These are phyloP conservation scores for Panicum hallii DNA, from an alignment of 202 grass and related monocot species.

Conservation along the genomic window DNA sequence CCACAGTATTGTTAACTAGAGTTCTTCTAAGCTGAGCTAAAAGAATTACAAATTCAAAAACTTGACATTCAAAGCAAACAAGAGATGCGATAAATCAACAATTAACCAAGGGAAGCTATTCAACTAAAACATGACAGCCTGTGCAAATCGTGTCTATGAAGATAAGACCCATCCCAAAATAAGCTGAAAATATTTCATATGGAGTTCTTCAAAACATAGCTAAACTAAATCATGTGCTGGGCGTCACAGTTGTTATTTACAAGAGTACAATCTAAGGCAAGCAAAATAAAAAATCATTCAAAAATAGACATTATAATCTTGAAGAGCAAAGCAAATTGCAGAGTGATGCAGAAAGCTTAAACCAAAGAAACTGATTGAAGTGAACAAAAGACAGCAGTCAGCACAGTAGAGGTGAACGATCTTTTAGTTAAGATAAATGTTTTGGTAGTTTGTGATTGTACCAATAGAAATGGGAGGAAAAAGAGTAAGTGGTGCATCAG, in stretches of 20 bases:
- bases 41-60: background rate
- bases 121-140: background rate
- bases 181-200: background rate
- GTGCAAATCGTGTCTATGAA: background rate
- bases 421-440: background rate
- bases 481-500: constrained; percentile 64
- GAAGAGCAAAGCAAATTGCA: background rate
- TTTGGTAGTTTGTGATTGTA: background rate
- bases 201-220: background rate
- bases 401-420: background rate
- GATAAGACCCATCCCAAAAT: background rate
- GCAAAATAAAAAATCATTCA: background rate
- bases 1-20: background rate
- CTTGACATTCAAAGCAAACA: background rate
- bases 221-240: background rate
- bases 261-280: background rate
- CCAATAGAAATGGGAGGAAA: background rate
- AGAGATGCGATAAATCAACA: background rate
- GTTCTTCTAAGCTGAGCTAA: background rate
- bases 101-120: background rate
- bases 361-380: constrained; percentile 11
- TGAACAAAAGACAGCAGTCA: background rate
- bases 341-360: background rate
- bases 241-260: background rate
- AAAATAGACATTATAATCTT: background rate